Evolutionary conservation across 495 filamentous ascomycete genomes (phyloP), one percentile per base, ranked within the genome.

Genomic region (Podospora sp.): DNA sequence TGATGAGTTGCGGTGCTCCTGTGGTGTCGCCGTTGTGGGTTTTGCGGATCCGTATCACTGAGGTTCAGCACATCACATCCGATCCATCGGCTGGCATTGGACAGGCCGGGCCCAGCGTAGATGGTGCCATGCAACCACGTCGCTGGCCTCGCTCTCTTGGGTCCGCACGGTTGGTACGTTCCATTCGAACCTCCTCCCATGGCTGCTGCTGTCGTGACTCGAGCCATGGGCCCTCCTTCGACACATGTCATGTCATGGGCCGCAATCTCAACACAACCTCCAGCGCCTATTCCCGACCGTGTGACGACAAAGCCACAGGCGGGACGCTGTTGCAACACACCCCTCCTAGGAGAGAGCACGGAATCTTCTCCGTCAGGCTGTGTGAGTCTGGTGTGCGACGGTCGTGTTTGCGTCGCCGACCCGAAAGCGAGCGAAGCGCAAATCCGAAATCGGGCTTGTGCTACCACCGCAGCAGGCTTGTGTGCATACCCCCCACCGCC

Each of bases 231-330:
- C 40, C 40, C 14, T n/a, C n/a, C 40, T 2, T 22, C 52, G 52
- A 55, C 52, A 55, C 52, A 55, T 55, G 52, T 55, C 52, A 55
- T 55, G 52, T 55, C 40, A 46, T 46, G 40, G 40, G 40, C 40
- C 40, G 40, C 40, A 46, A 46, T 11, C 5, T 11, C 9, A 46
- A 11, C 40, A 46, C 40, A 46, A 46, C 40, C 40, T 46, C 40
- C 9, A 46, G 40, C 29, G 29, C 40, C 40, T 46, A 46, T 46
- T 46, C 40, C 40, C 25, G 52, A 24, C 21, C 25, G 52, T 55
- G 52, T 22, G 52, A 24, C 21, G 21, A 22, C 20, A 55, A 55
- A 20, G 52, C 52, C 52, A 55, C 52, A n/a, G 24, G 7, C 20
- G 52, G 52, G 52, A 55, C 16, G 52, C 52, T 22, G 21, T 14